Evolutionary conservation across 257 asterid genomes (phyloP).

Genomic region (Phtheirospermum japonicum): DNA sequence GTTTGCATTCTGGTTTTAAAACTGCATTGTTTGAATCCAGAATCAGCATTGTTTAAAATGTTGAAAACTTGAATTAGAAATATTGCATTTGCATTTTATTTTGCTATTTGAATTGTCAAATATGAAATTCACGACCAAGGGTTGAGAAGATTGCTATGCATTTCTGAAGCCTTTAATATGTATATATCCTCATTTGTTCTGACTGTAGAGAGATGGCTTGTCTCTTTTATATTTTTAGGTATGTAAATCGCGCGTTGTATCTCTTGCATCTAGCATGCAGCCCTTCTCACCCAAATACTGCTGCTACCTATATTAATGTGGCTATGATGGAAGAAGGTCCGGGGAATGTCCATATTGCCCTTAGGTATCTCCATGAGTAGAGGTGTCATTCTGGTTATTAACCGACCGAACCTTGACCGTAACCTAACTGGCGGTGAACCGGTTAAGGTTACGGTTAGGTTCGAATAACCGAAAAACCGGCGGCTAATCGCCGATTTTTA

Average conservation of each 20-base stretch:
- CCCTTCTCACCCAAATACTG: slow-evolving; percentile 95
- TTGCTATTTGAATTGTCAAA: too few relatives aligned
- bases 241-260: slow-evolving; percentile 76
- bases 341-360: slow-evolving; percentile 87
- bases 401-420: too few relatives aligned
- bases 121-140: too few relatives aligned
- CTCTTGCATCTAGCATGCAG: slow-evolving; percentile 79
- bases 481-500: too few relatives aligned
- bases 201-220: slow-evolving; percentile 22
- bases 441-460: too few relatives aligned
- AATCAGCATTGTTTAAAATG: too few relatives aligned
- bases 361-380: slow-evolving; percentile 89
- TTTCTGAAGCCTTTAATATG: not conserved
- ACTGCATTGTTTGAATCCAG: not conserved
- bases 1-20: not conserved
- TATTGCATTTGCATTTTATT: not conserved
- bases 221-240: slow-evolving; percentile 43
- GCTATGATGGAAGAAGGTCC: slow-evolving; percentile 99
- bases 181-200: not conserved
- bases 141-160: not conserved
- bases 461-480: too few relatives aligned
- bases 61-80: not conserved
- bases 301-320: slow-evolving; percentile 89
- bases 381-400: too few relatives aligned
- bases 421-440: too few relatives aligned